Percentiles rank a stretch among this genome's conserved stretches.
These are phyloP conservation scores for Candida manassasensis DNA, from an alignment of 805 yeast species.

Conservation along the genomic window DNA sequence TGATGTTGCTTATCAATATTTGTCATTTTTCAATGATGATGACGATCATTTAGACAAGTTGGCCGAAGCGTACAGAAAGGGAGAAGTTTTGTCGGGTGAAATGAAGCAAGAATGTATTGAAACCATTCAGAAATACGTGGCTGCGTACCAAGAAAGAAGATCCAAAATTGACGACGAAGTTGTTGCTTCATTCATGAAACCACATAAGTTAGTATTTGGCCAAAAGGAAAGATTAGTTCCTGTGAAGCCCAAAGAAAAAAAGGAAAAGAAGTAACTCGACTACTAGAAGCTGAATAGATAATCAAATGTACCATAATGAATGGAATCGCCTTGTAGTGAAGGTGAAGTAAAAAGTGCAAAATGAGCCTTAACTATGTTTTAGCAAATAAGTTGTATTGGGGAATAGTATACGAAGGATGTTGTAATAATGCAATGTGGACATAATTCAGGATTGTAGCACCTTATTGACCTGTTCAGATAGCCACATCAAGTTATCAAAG, in stretches of 20 bases:
- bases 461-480: slow-evolving; percentile 28
- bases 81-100: slow-evolving; percentile 88
- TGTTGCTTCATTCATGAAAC: slow-evolving; percentile 71
- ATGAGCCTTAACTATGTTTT: no score
- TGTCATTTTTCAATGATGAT: slow-evolving; percentile 85
- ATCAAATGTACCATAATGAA: background rate
- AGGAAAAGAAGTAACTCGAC: slow-evolving; percentile 32
- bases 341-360: no score
- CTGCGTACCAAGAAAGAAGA: slow-evolving; percentile 77
- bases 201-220: slow-evolving; percentile 78
- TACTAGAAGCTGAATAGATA: background rate
- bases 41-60: slow-evolving; percentile 68
- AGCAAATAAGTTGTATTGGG: no score
- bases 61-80: slow-evolving; percentile 64
- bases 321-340: no score
- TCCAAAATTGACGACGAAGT: slow-evolving; percentile 55
- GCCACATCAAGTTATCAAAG: slow-evolving; percentile 42
- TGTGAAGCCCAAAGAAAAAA: slow-evolving; percentile 46
- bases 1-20: slow-evolving; percentile 91
- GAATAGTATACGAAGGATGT: no score
- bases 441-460: no score
- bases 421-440: no score
- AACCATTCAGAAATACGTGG: slow-evolving; percentile 73
- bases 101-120: slow-evolving; percentile 84
- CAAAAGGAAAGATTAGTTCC: slow-evolving; percentile 69